Base-by-base conservation (phyloP, 2,329 filamentous ascomycete genomes). In the Rutstroemia sp. region DNA sequence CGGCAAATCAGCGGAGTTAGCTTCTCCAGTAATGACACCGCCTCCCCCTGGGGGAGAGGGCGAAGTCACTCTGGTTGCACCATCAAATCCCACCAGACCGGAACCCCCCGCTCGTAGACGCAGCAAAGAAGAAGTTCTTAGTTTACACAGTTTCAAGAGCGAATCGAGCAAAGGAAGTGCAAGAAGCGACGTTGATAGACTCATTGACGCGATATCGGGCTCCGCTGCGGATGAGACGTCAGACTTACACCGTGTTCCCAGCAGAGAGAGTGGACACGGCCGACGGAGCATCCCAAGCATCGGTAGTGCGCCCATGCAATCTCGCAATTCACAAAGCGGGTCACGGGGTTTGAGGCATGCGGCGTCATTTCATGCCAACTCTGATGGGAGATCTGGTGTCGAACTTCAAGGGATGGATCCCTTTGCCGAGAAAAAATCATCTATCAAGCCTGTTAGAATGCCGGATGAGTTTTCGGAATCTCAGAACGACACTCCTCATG, bases 161-260 rank as follows among this genome's bases (percentile, higher is more conserved):
- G 58, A 49, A 21, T 67, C 60, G 7, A 69, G 64, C 50, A 65
- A 56, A 27, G 51, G 45, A 19, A 69, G 66, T 37, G 61, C 58
- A 27, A 71, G 69, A 46, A 84, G 81, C 63, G 84, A 89, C 62
- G 83, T 86, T 0, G 86, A 89, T 58, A 75, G 86, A 27, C 73
- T 90, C 12, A 89, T 89, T 23, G 80, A 88, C 65, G 86, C 86
- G 2, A 87, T 90, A 2, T 80, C 85, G 63, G 83, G 80, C 10
- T 80, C 86, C 0, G 70, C 82, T 1, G 71, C 2, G 63, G 77
- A 0, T 71, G 73, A 4, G 73, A 75, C 14, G 54, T 64, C 0
- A 73, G 67, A 54, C 14, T 41, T 61, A 17, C 58, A 63, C 14
- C 60, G 62, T 42, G 58, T 59, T 2, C 54, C 50, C 21, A 67